Percentiles rank a stretch among this genome's conserved stretches.
These are phyloP conservation scores for Xylariaceae sp. DNA, from an alignment of 2,329 filamentous ascomycete species.

Conservation along the genomic window DNA sequence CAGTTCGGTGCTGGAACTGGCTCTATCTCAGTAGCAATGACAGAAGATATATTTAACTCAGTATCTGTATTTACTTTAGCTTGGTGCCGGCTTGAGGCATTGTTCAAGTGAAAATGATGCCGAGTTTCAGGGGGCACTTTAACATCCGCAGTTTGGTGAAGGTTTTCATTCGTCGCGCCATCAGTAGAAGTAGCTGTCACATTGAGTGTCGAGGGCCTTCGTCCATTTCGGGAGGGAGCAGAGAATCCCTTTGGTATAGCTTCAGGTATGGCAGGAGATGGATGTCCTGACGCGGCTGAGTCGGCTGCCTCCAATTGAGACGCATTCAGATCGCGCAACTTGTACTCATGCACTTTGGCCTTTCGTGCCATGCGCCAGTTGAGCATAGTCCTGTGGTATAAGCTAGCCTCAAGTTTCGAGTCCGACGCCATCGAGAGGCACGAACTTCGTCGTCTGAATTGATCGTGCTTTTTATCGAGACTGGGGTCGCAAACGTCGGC, in stretches of 20 bases:
- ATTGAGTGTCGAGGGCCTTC: slow-evolving; percentile 5
- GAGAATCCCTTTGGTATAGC: slow-evolving; percentile 7
- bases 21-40: slow-evolving; percentile 19
- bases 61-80: not conserved
- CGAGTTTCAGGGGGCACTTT: not conserved
- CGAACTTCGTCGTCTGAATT: not conserved
- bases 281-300: slow-evolving; percentile 27
- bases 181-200: not conserved
- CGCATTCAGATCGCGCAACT: slow-evolving; percentile 24
- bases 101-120: not conserved
- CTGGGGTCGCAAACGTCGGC: not conserved
- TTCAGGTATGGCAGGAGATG: slow-evolving; percentile 11
- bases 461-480: not conserved
- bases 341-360: slow-evolving; percentile 24
- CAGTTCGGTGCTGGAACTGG: slow-evolving; percentile 7
- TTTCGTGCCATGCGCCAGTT: slow-evolving; percentile 25
- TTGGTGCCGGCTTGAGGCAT: not conserved
- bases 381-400: slow-evolving; percentile 17
- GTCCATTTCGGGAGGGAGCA: slow-evolving; percentile 4
- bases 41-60: slow-evolving; percentile 15
- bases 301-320: slow-evolving; percentile 12
- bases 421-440: slow-evolving; percentile 1
- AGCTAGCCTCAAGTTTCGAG: not conserved
- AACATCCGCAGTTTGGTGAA: not conserved
- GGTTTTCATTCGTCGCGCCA: slow-evolving; percentile 1